Base-by-base conservation (phyloP, 176 grass and related monocot genomes). In the Phragmites australis region DNA sequence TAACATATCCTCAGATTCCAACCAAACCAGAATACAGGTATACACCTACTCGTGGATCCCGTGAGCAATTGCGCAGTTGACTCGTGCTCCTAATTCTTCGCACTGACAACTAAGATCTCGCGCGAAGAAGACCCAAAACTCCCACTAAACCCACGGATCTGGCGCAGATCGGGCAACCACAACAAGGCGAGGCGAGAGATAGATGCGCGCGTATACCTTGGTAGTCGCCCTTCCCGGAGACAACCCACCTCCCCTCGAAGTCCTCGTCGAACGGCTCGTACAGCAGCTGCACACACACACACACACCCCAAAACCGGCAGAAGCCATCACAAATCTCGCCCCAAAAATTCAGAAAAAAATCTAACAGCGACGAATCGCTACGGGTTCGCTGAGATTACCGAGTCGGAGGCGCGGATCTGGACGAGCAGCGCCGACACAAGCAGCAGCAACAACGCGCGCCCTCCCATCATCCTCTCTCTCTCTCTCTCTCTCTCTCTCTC, bases 391-490 rank as follows among this genome's bases (percentile, higher is more conserved):
- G 21, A 60, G n/a, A 11, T 88, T 91, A 99, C 96, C 74, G 88
- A 90, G 59, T 99, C 93, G n/a, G 86, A 93, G 45, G 96, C 88
- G 71, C 79, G 73, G 84, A 99, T 99, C 88, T 91, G 96, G 30
- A 79, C 68, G 71, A 89, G 47, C 45, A 93, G 80, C 34, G 79
- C 77, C 19, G 86, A 87, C 59, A 93, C 53, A 31, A 95, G 61
- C 58, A 90, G 75, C 37, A 93, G 65, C 26, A 91, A 71, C 42
- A 95, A 78, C 37, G 42, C 50, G 47, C 72, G 42, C 26, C 71
- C 75, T 30, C 61, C 83, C 54, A 32, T 16, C 54, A 59, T 93
- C 75, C n/a, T 86, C 59, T 46, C 86, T 29, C 45, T 31, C 43
- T 34, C 34, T 2, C 2, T 37, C 34, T 37, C 34, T 37, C 34